Evolutionary conservation across 2,329 filamentous ascomycete species (phyloP), one percentile per base, ranked within the genome.

Genomic region (Aspergillus melleus): DNA sequence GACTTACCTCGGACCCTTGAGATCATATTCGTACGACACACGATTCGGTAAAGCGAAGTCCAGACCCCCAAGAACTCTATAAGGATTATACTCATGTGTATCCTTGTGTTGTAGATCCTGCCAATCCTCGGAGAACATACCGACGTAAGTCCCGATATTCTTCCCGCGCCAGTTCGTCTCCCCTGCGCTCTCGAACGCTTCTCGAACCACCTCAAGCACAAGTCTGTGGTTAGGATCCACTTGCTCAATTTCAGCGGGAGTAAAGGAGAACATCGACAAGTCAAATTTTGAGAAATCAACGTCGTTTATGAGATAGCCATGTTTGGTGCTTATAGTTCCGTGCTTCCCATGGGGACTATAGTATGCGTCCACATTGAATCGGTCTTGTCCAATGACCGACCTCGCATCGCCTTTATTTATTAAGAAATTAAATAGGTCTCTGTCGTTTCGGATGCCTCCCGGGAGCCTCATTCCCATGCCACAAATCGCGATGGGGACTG

Each of bases 171-270:
- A 72, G 16, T 67, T 49, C 12, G 65, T 60, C 54, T 72, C 42
- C 24, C 75, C 70, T 0, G 68, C 65, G 49, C 66, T 68, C 44
- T 76, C 73, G 11, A 77, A 29, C 20, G 66, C 70, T 55, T 77
- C 75, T 19, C 67, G 66, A 8, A 64, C 61, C 9, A 75, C 68
- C 46, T 77, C 74, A 0, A 76, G 57, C 19, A 75, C 52, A 9
- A 67, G 64, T 1, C 70, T 60, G 52, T 76, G 74, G 47, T 75
- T 71, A 0, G 75, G 75, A 49, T 77, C 75, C 9, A 70, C 44
- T 6, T 52, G 42, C 14, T 54, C 65, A 1, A 65, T 55, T 50
- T 75, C 72, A 0, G 26, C 47, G 8, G 58, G 36, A 26, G 59
- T 52, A 36, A 73, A 66, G 4, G 61, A 57, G 26, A 72, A 76